Conservation (phyloP, 257 asterid genomes). For the Coffea eugenioides region DNA sequence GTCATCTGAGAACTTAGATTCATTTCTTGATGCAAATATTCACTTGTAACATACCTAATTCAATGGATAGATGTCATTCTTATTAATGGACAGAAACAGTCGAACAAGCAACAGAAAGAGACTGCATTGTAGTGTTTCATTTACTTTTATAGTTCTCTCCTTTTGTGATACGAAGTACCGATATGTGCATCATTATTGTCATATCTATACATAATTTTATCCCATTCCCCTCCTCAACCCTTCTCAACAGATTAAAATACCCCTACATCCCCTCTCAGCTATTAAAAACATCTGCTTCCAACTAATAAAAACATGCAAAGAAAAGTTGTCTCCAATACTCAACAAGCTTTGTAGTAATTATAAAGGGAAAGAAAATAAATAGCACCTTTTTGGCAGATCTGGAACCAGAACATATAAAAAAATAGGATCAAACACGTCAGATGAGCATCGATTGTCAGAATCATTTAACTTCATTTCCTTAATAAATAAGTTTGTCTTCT, state of each 20-base stretch:
- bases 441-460: constrained; percentile 37
- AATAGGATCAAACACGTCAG: constrained; percentile 47
- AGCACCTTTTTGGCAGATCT: constrained; percentile 93
- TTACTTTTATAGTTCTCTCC: not conserved
- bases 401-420: constrained; percentile 78
- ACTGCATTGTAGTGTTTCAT: not conserved
- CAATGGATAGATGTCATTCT: not conserved
- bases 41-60: not conserved
- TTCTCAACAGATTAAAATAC: no score
- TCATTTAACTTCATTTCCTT: constrained; percentile 50
- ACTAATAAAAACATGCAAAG: not conserved
- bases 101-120: not conserved
- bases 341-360: not conserved
- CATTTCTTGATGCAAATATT: not conserved
- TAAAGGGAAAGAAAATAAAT: not conserved
- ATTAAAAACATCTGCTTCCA: no score
- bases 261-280: no score
- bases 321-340: not conserved
- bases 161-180: not conserved
- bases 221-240: no score
- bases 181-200: not conserved
- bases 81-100: not conserved
- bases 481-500: constrained; percentile 46
- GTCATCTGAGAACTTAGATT: not conserved
- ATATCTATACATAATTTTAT: no score